Percentiles rank a stretch among this genome's conserved stretches.
phyloP scores from a whole-genome alignment of 768 basidiomycete species.

The Rhodotorula babjevae region DNA sequence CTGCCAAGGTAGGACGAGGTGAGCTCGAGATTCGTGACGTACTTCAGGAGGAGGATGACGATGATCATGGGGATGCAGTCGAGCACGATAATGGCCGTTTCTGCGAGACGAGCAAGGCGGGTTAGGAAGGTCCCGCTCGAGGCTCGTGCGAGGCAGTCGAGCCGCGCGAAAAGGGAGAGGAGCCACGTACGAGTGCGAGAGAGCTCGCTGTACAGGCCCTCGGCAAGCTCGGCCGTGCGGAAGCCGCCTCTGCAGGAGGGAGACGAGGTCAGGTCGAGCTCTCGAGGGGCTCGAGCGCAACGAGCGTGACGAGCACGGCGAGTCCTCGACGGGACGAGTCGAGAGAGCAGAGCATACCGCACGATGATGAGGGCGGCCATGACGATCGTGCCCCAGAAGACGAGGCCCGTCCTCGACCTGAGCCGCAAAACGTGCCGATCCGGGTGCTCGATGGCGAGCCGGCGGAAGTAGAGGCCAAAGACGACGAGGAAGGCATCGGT shows the following conservation, averaged over 20 bases:
- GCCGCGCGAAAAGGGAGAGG: no score
- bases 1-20: background rate
- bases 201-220: constrained; percentile 3
- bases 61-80: constrained; percentile 9
- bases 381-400: constrained; percentile 1
- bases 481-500: background rate
- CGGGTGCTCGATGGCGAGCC: background rate
- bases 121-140: no score
- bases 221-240: constrained; percentile 20
- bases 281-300: no score
- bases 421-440: background rate
- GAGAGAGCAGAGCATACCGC: background rate
- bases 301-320: no score
- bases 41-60: constrained; percentile 8
- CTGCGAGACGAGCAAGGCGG: background rate
- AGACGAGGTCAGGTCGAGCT: background rate
- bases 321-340: no score
- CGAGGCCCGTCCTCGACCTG: background rate
- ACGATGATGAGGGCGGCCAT: constrained; percentile 13
- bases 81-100: background rate
- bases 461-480: constrained; percentile 1
- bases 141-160: no score
- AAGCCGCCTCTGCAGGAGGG: constrained; percentile 6
- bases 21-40: background rate
- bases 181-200: background rate